Conservation (phyloP, 805 yeast species). For the Kuraishia ogatae region DNA sequence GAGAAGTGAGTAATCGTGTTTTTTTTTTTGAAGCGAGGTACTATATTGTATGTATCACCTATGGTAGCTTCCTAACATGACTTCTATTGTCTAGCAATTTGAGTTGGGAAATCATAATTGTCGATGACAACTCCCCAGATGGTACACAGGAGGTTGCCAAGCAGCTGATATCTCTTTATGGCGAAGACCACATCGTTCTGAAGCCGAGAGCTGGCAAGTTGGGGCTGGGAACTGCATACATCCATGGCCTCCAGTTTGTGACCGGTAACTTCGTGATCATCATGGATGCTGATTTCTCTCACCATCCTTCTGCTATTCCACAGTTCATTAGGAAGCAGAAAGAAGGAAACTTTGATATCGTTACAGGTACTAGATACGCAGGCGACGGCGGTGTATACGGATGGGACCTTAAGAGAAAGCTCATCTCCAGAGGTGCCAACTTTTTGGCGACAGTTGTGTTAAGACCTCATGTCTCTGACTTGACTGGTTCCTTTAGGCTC, state of each 20-base stretch:
- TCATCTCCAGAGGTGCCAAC: slow-evolving; percentile 75
- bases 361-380: slow-evolving; percentile 55
- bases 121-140: slow-evolving; percentile 75
- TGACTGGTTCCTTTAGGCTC: slow-evolving; percentile 71
- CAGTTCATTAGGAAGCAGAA: slow-evolving; percentile 61
- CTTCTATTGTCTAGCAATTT: slow-evolving; percentile 27
- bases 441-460: slow-evolving; percentile 64
- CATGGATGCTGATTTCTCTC: slow-evolving; percentile 82
- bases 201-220: slow-evolving; percentile 70
- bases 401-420: slow-evolving; percentile 74
- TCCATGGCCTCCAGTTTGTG: slow-evolving; percentile 64
- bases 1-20: slow-evolving; percentile 16
- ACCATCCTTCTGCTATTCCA: slow-evolving; percentile 76
- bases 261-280: slow-evolving; percentile 70
- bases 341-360: slow-evolving; percentile 39
- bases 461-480: slow-evolving; percentile 65
- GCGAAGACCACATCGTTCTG: slow-evolving; percentile 50
- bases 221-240: slow-evolving; percentile 76
- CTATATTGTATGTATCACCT: no score
- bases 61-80: neutral
- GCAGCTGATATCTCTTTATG: slow-evolving; percentile 48
- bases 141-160: slow-evolving; percentile 72
- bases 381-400: slow-evolving; percentile 81
- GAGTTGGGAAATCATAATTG: slow-evolving; percentile 72
- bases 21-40: neutral